Evolutionary conservation across 768 basidiomycete genomes (phyloP), one percentile per base, ranked within the genome.

Genomic region (Tulasnella sp.): DNA sequence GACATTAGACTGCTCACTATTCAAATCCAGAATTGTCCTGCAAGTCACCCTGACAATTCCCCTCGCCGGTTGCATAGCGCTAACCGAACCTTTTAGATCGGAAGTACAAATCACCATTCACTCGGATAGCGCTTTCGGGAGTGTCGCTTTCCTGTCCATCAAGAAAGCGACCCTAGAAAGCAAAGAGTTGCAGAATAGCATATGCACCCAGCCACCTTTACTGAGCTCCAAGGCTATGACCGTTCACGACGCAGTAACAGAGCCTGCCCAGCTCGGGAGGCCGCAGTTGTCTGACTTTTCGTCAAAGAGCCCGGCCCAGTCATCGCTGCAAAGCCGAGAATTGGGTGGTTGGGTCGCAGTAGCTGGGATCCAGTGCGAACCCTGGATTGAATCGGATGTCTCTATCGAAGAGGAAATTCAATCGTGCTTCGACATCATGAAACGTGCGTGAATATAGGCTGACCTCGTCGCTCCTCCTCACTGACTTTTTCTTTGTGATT

Each of bases 61-160:
- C 30, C 42, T 42, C 10, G 55, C 9, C 24, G 21, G 23, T 27
- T 29, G 21, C 23, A 50, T 5, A 2, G 53, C 10, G 59, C 26
- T 62, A 15, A 1, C 13, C 23, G 19, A 13, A n/a, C 42, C 24
- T 15, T 17, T 3, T 62, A 90, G 84, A 55, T 76, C 72, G 32
- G 80, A 83, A 47, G 78, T 78, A 0, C 84, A 90, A 65, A 80
- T 79, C 0, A 82, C 94, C 42, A 80, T 88, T 44, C 85, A 87
- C 65, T 83, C 85, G 4, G 84, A 87, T 71, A 87, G 77, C 61
- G 85, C 83, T 67, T 86, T 94, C 67, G 89, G 88, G 0, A 86
- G 89, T 1, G 94, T 98, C 34, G 95, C 96, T 13, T 97, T 86
- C 72, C 73, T 98, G 17, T 81, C 88, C 58, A 79, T 98, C 60